phyloP scores from a whole-genome alignment of 1,284 basidiomycete species.

The Taiwanofungus camphoratus region DNA sequence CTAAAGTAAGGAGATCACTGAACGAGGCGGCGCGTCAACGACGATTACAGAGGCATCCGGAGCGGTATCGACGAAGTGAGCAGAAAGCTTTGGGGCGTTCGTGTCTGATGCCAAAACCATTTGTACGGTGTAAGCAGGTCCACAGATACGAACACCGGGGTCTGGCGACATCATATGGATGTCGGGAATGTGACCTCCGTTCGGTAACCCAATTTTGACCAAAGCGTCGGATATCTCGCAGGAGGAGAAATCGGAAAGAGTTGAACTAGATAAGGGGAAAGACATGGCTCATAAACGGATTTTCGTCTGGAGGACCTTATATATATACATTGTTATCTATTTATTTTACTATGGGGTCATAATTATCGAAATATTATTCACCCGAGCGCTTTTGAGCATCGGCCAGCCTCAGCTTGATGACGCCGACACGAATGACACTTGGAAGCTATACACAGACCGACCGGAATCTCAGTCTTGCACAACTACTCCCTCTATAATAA shows the following conservation, averaged over 20 bases:
- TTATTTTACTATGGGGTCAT: too few relatives aligned
- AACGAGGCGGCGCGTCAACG: conserved; percentile 73
- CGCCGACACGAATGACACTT: too few relatives aligned
- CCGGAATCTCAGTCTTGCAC: too few relatives aligned
- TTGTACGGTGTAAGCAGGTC: conserved; percentile 87
- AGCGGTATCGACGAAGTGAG: conserved; percentile 85
- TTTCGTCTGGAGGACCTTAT: too few relatives aligned
- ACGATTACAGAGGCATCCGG: conserved; percentile 67
- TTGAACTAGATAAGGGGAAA: conserved; percentile 22
- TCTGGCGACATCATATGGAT: conserved; percentile 56
- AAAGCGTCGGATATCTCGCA: conserved; percentile 92
- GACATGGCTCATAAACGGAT: too few relatives aligned
- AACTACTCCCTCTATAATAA: too few relatives aligned
- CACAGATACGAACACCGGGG: conserved; percentile 44
- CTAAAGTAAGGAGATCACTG: conserved; percentile 20
- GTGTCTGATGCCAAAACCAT: conserved; percentile 70
- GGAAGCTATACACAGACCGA: too few relatives aligned
- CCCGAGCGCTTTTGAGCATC: too few relatives aligned
- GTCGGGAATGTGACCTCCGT: conserved; percentile 83
- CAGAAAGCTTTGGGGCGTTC: conserved; percentile 57
- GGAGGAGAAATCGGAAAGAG: conserved; percentile 51
- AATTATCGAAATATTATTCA: too few relatives aligned
- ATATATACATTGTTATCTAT: too few relatives aligned
- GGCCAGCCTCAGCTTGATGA: too few relatives aligned
- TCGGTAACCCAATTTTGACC: conserved; percentile 71